Base-by-base conservation (phyloP, 2,329 filamentous ascomycete species). In the Ophiostoma himal-ulmi region DNA sequence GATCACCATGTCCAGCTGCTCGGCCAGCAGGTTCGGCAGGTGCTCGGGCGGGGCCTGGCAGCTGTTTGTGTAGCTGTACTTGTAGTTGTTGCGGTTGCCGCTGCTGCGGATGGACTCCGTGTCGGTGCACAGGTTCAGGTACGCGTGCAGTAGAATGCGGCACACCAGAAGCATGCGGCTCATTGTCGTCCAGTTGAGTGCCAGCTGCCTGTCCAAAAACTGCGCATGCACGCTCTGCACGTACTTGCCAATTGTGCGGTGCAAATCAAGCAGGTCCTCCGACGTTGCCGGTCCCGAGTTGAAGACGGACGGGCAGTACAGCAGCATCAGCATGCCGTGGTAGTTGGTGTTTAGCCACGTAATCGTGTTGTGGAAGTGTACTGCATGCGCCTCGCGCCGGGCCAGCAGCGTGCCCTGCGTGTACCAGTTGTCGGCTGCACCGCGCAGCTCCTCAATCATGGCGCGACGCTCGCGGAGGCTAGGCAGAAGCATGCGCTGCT, bases 351-450 rank as follows among this genome's bases (percentile, higher is more conserved):
- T 80, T n/a, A 82, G 70, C 81, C 81, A 83, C 2, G 80, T 80
- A 48, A 82, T 78, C 1, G 79, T 80, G 71, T 78, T 82, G 71
- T 82, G 81, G n/a, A 82, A 80, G n/a, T 80, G 79, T 1, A 82
- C 75, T 67, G 81, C 80, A 71, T 82, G 80, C 1, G 78, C 76
- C 60, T 82, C 80, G 67, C 79, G 76, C 0, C 80, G 79, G 5
- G 79, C 81, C 69, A 83, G 77, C 17, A 83, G 78, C 64, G 80
- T 83, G 1, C 81, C 81, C 30, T 79, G 80, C 68, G 78, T 82
- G 72, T 83, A 83, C 81, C 82, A 83, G 71, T 82, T 79, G 68
- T 83, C 81, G 26, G 82, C 81, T 30, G 81, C 78, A 7, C 78
- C 76, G 26, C 80, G 77, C 22, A 82, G 75, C 30, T 75, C 75